Conservation (phyloP, 2,329 filamentous ascomycete genomes). For the Sclerotinia glacialis region DNA sequence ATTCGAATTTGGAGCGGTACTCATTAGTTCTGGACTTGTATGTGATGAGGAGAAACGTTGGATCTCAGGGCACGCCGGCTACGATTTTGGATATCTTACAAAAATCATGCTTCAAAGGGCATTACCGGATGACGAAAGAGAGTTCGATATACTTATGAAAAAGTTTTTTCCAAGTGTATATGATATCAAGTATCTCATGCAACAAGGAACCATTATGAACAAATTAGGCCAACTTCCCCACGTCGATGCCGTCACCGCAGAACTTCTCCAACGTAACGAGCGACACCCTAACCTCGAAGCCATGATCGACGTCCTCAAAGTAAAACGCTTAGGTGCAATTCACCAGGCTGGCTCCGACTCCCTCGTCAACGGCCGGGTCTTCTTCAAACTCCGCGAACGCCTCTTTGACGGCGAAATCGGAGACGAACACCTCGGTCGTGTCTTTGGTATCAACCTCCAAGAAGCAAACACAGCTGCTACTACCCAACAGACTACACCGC, state of each 20-base stretch:
- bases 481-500: constrained; percentile 42
- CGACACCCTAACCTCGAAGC: constrained; percentile 90
- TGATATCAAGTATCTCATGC: constrained; percentile 97
- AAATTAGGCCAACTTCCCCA: constrained; percentile 61
- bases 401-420: constrained; percentile 83
- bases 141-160: constrained; percentile 85
- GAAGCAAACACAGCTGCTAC: constrained; percentile 48
- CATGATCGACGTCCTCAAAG: constrained; percentile 87
- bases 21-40: constrained; percentile 89
- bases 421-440: constrained; percentile 80
- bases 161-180: constrained; percentile 92
- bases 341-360: constrained; percentile 95
- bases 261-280: constrained; percentile 80
- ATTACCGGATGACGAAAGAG: constrained; percentile 82
- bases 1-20: constrained; percentile 78
- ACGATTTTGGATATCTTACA: constrained; percentile 96
- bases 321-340: constrained; percentile 80
- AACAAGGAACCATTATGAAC: constrained; percentile 73
- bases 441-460: constrained; percentile 83
- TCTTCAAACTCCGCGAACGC: constrained; percentile 86
- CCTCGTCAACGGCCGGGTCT: constrained; percentile 87
- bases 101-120: constrained; percentile 84
- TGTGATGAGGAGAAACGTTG: constrained; percentile 86
- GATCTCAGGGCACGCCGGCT: constrained; percentile 97
- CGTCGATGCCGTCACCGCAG: constrained; percentile 61